phyloP scores from a whole-genome alignment of 2,329 filamentous ascomycete species.

The Penicillium thymicola region DNA sequence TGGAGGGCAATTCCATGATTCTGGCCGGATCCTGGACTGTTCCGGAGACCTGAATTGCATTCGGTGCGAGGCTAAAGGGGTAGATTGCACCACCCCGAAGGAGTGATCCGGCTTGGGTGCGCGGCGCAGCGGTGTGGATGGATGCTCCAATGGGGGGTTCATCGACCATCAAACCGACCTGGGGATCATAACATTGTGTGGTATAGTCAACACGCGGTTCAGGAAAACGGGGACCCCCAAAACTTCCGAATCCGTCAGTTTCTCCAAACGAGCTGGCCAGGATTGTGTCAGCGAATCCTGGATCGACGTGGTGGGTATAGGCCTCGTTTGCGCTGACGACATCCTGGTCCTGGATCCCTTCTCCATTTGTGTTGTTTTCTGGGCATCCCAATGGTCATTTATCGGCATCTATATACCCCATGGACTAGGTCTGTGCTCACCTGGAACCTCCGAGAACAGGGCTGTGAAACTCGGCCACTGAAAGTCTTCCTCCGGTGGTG shows the following conservation, averaged over 20 bases:
- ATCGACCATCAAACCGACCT: conserved; percentile 1
- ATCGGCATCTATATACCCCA: background rate
- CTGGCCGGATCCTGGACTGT: conserved; percentile 2
- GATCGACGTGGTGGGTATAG: background rate
- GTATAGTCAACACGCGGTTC: background rate
- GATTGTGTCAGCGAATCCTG: background rate
- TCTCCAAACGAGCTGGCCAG: background rate
- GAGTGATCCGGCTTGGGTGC: background rate
- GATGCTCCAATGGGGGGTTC: background rate
- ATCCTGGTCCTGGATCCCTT: background rate
- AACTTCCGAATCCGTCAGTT: background rate
- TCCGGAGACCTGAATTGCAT: conserved; percentile 1
- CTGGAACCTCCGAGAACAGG: background rate
- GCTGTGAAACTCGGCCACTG: background rate
- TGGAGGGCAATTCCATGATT: conserved; percentile 9
- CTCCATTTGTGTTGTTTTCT: background rate
- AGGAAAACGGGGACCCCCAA: background rate
- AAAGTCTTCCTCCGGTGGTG: background rate
- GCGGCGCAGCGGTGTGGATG: background rate
- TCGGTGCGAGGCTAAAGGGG: background rate
- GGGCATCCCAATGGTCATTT: background rate
- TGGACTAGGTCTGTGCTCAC: background rate
- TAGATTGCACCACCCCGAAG: background rate
- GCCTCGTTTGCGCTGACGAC: background rate
- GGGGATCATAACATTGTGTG: background rate